Evolutionary conservation across 1,284 basidiomycete species (phyloP).

Genomic region (Laetiporus sulphureus): DNA sequence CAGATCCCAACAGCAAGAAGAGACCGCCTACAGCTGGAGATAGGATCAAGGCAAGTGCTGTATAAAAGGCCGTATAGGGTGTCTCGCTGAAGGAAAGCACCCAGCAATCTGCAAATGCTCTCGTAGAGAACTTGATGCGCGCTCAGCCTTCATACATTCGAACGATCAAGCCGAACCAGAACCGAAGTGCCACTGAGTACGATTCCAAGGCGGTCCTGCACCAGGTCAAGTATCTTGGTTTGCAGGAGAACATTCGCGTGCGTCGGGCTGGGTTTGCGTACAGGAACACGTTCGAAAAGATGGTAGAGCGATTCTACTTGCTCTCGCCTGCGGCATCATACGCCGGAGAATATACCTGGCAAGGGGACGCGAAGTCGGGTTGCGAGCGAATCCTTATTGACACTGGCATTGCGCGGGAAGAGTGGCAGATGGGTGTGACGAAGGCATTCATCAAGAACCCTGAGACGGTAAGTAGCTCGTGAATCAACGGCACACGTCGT

Average conservation of each 20-base stretch:
- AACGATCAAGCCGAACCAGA: slow-evolving; percentile 99
- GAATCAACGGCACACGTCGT: background rate
- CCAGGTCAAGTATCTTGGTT: slow-evolving; percentile 98
- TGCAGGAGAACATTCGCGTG: slow-evolving; percentile 98
- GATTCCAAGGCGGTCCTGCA: slow-evolving; percentile 93
- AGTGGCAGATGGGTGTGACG: slow-evolving; percentile 99
- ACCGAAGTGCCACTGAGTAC: slow-evolving; percentile 89
- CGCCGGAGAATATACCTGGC: slow-evolving; percentile 98
- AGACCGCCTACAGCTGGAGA: slow-evolving; percentile 97
- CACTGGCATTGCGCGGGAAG: slow-evolving; percentile 91
- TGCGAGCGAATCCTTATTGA: slow-evolving; percentile 93
- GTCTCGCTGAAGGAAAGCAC: slow-evolving; percentile 7
- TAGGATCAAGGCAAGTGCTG: slow-evolving; percentile 78
- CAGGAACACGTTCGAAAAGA: slow-evolving; percentile 96
- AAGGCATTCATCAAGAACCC: slow-evolving; percentile 99
- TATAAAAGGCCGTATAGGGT: background rate
- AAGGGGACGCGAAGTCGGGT: slow-evolving; percentile 84
- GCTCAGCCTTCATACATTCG: slow-evolving; percentile 98
- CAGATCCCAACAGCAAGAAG: slow-evolving; percentile 97
- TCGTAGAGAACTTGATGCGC: slow-evolving; percentile 95
- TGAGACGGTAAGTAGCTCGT: slow-evolving; percentile 69
- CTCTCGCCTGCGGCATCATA: slow-evolving; percentile 94
- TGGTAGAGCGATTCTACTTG: slow-evolving; percentile 97
- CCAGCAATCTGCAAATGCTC: slow-evolving; percentile 82
- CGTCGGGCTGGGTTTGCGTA: slow-evolving; percentile 97